Conservation (phyloP, 306 rosid species). For the Rosa chinensis region DNA sequence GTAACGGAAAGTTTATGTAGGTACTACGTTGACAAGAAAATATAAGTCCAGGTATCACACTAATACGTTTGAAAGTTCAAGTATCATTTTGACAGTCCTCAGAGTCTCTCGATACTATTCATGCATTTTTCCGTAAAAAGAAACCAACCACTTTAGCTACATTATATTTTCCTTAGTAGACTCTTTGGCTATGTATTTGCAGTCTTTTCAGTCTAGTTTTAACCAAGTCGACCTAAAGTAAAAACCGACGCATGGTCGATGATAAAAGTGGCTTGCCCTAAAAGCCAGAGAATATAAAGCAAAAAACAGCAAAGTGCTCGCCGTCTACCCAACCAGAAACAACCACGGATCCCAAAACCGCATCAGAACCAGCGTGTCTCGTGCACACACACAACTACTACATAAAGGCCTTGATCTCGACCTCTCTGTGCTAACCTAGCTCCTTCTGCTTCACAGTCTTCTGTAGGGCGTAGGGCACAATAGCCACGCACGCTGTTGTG, state of each 20-base stretch:
- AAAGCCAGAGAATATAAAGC: constrained; percentile 1
- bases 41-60: too few species aligned
- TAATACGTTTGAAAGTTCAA: too few species aligned
- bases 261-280: not conserved
- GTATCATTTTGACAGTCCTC: too few species aligned
- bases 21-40: too few species aligned
- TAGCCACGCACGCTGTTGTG: constrained; percentile 32
- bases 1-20: too few species aligned
- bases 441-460: not conserved
- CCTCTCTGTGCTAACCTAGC: not conserved
- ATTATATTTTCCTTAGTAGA: not conserved
- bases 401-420: not conserved
- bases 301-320: constrained; percentile 12
- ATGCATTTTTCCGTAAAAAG: too few species aligned
- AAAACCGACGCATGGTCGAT: not conserved
- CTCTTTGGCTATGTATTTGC: not conserved
- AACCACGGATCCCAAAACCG: constrained; percentile 34
- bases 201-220: not conserved
- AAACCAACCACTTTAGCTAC: not conserved
- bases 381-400: not conserved
- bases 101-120: too few species aligned
- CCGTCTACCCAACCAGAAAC: constrained; percentile 50
- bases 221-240: not conserved
- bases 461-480: constrained; percentile 21
- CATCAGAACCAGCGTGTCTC: constrained; percentile 30